phyloP scores from a whole-genome alignment of 257 asterid genomes.

The Przewalskia tangutica region DNA sequence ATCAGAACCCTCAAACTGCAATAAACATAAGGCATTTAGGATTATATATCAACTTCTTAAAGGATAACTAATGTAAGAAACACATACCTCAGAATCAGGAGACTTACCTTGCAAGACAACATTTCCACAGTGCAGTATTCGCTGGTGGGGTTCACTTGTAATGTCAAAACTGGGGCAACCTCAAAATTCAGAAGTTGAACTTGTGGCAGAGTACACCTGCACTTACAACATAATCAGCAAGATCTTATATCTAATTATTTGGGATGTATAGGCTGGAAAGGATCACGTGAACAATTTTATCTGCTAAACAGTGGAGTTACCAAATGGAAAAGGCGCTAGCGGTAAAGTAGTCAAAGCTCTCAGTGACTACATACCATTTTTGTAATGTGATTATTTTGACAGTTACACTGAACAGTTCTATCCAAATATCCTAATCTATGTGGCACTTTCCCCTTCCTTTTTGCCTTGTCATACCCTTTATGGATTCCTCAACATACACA shows the following conservation, averaged over 20 bases:
- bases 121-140: slow-evolving; percentile 59
- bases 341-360: neutral
- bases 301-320: neutral
- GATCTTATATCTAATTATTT: neutral
- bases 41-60: neutral
- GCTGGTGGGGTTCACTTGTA: slow-evolving; percentile 47
- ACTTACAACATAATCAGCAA: slow-evolving; percentile 5
- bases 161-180: slow-evolving; percentile 74
- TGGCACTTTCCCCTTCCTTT: neutral
- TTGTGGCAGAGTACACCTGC: slow-evolving; percentile 77
- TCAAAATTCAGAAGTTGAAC: slow-evolving; percentile 63
- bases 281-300: neutral
- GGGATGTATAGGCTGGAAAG: neutral
- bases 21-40: neutral
- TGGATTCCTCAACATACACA: neutral
- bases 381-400: neutral
- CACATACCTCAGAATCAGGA: neutral
- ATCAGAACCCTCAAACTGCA: slow-evolving; percentile 80
- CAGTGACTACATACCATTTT: neutral
- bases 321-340: neutral
- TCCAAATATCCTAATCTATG: neutral
- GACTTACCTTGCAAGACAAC: slow-evolving; percentile 75
- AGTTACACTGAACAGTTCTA: neutral
- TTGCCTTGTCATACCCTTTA: neutral
- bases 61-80: neutral